A percentile compares a stretch with the other conserved stretches of the same genome.
phyloP scores from a whole-genome alignment of 129 eudicot genomes.

The Tagetes erecta region DNA sequence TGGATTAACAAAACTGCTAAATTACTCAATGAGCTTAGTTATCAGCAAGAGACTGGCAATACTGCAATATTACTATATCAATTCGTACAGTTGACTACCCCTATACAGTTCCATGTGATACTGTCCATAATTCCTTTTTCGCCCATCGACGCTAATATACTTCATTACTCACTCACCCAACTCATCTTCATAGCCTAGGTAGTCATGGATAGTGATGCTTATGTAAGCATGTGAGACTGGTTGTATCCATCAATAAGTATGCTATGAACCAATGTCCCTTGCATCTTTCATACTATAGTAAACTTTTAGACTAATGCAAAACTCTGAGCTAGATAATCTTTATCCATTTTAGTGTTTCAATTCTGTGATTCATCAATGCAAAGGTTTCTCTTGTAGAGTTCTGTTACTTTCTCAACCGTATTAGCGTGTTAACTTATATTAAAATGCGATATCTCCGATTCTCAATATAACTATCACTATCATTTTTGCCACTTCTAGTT shows the following conservation, averaged over 20 bases:
- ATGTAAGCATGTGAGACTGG: background rate
- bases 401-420: background rate
- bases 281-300: background rate
- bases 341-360: background rate
- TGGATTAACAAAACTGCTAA: background rate
- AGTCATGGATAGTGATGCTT: background rate
- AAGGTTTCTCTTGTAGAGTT: background rate
- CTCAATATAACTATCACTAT: background rate
- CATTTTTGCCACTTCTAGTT: background rate
- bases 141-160: background rate
- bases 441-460: background rate
- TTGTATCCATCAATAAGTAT: background rate
- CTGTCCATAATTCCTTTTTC: background rate
- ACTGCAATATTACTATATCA: background rate
- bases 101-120: background rate
- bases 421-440: background rate
- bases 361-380: background rate
- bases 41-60: constrained; percentile 2
- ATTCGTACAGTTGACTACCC: background rate
- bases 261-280: background rate
- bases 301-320: background rate
- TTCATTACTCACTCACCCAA: background rate
- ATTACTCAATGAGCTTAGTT: constrained; percentile 13
- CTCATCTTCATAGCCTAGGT: background rate
- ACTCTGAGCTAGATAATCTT: background rate